These are phyloP conservation scores for Excoecaria agallocha DNA, from an alignment of 345 rosid species.

Conservation along the genomic window DNA sequence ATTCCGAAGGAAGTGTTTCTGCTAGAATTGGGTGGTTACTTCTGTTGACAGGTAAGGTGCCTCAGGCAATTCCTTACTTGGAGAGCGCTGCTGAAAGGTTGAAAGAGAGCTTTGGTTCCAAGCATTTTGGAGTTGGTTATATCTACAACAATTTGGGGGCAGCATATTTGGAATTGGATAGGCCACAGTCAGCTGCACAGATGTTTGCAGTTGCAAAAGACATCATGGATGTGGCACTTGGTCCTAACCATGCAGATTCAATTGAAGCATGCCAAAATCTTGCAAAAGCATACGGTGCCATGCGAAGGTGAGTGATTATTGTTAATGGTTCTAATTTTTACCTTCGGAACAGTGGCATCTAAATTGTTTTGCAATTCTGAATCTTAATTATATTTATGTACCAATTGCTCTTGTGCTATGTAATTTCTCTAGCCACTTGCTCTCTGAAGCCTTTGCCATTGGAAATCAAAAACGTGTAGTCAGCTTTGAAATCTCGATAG, in stretches of 20 bases:
- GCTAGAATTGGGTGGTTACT: slow-evolving; percentile 96
- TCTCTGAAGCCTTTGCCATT: slow-evolving; percentile 4
- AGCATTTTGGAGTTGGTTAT: slow-evolving; percentile 90
- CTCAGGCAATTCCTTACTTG: slow-evolving; percentile 79
- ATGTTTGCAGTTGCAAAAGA: slow-evolving; percentile 95
- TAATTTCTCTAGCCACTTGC: neutral
- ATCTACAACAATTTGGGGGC: slow-evolving; percentile 92
- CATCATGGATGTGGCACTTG: slow-evolving; percentile 89
- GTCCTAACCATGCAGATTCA: slow-evolving; percentile 85
- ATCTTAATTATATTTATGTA: neutral
- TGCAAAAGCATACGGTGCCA: slow-evolving; percentile 72
- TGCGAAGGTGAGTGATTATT: slow-evolving; percentile 66
- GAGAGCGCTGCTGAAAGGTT: slow-evolving; percentile 83
- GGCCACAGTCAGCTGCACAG: slow-evolving; percentile 93
- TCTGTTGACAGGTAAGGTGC: slow-evolving; percentile 73
- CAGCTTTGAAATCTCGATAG: neutral
- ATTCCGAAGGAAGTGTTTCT: slow-evolving; percentile 78
- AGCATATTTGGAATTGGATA: slow-evolving; percentile 83
- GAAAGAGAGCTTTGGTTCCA: slow-evolving; percentile 86
- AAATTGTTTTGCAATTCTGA: slow-evolving; percentile 2
- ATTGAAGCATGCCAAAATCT: slow-evolving; percentile 94
- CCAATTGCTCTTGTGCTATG: neutral
- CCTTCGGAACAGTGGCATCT: neutral
- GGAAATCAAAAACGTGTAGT: neutral
- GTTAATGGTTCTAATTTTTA: slow-evolving; percentile 4